These are phyloP conservation scores for Trametes cubensis DNA, from an alignment of 768 basidiomycete genomes.

Conservation along the genomic window DNA sequence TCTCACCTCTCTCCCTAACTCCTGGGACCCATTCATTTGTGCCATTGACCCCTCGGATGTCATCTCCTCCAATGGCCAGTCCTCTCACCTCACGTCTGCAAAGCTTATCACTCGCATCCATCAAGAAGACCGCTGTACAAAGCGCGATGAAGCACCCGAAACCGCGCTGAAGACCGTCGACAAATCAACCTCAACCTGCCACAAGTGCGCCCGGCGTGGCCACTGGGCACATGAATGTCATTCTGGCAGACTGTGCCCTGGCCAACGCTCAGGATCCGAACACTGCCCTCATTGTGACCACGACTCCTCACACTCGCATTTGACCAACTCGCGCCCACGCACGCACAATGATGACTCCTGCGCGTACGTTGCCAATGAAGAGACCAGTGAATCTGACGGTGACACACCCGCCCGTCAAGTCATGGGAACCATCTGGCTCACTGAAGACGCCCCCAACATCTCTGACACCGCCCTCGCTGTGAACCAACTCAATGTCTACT, in stretches of 20 bases:
- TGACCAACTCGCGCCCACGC: too few species aligned
- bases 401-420: background rate
- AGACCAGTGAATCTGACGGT: too few species aligned
- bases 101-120: constrained; percentile 25
- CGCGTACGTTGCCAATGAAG: background rate
- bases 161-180: constrained; percentile 5
- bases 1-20: constrained; percentile 39
- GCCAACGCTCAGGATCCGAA: too few species aligned
- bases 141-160: background rate
- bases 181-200: background rate
- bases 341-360: background rate
- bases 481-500: constrained; percentile 8
- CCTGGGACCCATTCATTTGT: constrained; percentile 39
- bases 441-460: background rate
- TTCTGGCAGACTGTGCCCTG: background rate
- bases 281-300: too few species aligned
- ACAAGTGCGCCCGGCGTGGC: constrained; percentile 10
- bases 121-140: constrained; percentile 7
- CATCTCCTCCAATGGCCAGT: background rate
- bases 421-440: background rate
- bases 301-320: too few species aligned
- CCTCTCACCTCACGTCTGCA: background rate
- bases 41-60: constrained; percentile 16
- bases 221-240: constrained; percentile 7
- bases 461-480: background rate